phyloP scores from a whole-genome alignment of 192 early-diverging fungal species.

The Coemansia sp. region DNA sequence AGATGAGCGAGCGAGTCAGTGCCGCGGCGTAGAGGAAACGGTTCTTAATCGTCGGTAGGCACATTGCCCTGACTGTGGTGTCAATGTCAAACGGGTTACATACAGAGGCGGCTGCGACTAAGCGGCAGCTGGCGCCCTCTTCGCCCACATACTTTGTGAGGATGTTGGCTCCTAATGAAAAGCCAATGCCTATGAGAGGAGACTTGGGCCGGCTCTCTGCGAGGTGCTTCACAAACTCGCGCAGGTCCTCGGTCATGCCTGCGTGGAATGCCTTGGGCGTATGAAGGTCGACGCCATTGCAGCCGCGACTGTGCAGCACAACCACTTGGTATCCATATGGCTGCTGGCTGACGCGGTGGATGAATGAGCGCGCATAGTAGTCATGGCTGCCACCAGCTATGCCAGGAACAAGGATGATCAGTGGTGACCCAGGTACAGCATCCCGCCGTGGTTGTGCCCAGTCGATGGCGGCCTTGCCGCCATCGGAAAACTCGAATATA shows the following conservation, averaged over 20 bases:
- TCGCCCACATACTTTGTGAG: slow-evolving; percentile 90
- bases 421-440: slow-evolving; percentile 18
- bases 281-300: slow-evolving; percentile 73
- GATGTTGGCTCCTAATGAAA: slow-evolving; percentile 92
- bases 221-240: slow-evolving; percentile 44
- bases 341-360: slow-evolving; percentile 32
- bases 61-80: slow-evolving; percentile 48
- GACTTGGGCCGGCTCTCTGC: slow-evolving; percentile 61
- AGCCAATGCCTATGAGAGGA: slow-evolving; percentile 82
- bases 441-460: slow-evolving; percentile 41
- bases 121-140: slow-evolving; percentile 69
- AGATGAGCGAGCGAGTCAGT: slow-evolving; percentile 61
- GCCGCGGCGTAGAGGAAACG: slow-evolving; percentile 63
- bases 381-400: slow-evolving; percentile 50
- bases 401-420: slow-evolving; percentile 45
- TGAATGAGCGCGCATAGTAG: slow-evolving; percentile 54
- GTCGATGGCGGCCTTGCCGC: slow-evolving; percentile 46
- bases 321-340: slow-evolving; percentile 72
- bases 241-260: slow-evolving; percentile 77
- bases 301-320: slow-evolving; percentile 88
- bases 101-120: slow-evolving; percentile 79
- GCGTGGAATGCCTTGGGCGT: slow-evolving; percentile 82
- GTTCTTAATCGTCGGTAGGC: slow-evolving; percentile 57
- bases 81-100: slow-evolving; percentile 89
- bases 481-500: slow-evolving; percentile 52